Base-by-base conservation (phyloP, 257 asterid genomes). In the Thymus quinquecostatus region DNA sequence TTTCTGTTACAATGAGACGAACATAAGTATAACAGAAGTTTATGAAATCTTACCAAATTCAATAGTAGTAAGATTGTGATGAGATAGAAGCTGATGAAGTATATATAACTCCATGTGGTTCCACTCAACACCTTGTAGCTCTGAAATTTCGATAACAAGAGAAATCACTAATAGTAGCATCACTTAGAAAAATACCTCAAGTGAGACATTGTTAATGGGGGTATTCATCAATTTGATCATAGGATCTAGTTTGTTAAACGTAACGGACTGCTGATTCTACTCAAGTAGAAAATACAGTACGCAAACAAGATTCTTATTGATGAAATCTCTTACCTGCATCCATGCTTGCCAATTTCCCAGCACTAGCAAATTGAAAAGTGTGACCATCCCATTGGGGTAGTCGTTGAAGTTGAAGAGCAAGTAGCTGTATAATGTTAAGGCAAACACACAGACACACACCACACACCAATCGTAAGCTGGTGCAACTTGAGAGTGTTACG, bases 371-470 rank as follows among this genome's bases (percentile, higher is more conserved):
- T 95, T 95, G 91, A 95, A 95, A 64, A 92, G 98, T 75, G 98
- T 87, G 14, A 95, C 89, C 99, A 95, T 95, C 79, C 99, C 99
- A 69, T 84, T 95, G 73, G 99, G 88, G 76, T 92, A 95, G 81
- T 95, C 99, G 70, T 95, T 95, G 89, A 95, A 95, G 84, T 95
- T 95, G 90, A 95, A 95, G 86, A 95, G 95, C 61, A 92, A 82
- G 80, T 95, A 95, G 87, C 99, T 95, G 60, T 44, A 60, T 44
- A 12, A 69, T 66, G 90, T 88, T 79, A 86, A 82, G 92, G 21
- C 21, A 64, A n/a, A 43, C 21, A 43, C 43, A 32, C 3, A 4
- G 27, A 21, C 50, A 61, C 47, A 13, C 65, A 59, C 45, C 33
- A 2, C 51, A 40, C 51, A 66, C 58, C 33, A 13, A 51, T 48